Conservation (phyloP, 2,329 filamentous ascomycete species). For the Sclerotinia nivalis region DNA sequence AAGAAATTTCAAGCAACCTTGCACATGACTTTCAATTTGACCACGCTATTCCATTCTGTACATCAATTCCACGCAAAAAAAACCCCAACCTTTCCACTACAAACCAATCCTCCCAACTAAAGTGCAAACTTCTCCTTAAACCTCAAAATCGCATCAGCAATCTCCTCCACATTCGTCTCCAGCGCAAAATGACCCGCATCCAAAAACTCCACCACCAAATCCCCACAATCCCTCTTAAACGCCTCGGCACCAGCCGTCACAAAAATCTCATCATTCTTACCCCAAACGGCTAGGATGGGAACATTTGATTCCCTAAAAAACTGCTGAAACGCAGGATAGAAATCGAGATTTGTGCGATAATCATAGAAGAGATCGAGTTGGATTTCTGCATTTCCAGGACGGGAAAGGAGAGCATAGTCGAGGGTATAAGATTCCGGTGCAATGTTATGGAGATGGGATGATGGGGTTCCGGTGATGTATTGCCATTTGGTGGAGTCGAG, state of each 20-base stretch:
- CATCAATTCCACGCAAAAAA: not conserved
- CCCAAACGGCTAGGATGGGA: conserved; percentile 59
- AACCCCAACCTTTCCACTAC: not conserved
- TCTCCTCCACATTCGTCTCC: conserved; percentile 31
- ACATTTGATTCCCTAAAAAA: conserved; percentile 54
- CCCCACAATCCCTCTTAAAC: conserved; percentile 50
- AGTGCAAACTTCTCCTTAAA: conserved; percentile 36
- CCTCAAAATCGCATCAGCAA: conserved; percentile 33
- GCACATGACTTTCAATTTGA: not conserved
- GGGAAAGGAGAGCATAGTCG: conserved; percentile 54
- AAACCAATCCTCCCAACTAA: not conserved
- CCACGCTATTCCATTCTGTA: too few relatives aligned
- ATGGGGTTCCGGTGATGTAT: conserved; percentile 29
- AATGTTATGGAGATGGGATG: conserved; percentile 18
- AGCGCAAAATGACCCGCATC: conserved; percentile 59
- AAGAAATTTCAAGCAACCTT: not conserved
- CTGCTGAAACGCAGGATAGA: conserved; percentile 57
- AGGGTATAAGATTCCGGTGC: conserved; percentile 43
- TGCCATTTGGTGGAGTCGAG: conserved; percentile 35
- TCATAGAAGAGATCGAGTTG: conserved; percentile 60
- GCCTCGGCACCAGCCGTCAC: conserved; percentile 54
- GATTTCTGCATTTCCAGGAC: conserved; percentile 51
- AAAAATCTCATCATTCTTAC: conserved; percentile 56
- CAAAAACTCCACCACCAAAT: conserved; percentile 51
- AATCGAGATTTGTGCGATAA: conserved; percentile 54